Conservation (phyloP, 1,139 yeast genomes). For the Debaryomyces psychrophilus region DNA sequence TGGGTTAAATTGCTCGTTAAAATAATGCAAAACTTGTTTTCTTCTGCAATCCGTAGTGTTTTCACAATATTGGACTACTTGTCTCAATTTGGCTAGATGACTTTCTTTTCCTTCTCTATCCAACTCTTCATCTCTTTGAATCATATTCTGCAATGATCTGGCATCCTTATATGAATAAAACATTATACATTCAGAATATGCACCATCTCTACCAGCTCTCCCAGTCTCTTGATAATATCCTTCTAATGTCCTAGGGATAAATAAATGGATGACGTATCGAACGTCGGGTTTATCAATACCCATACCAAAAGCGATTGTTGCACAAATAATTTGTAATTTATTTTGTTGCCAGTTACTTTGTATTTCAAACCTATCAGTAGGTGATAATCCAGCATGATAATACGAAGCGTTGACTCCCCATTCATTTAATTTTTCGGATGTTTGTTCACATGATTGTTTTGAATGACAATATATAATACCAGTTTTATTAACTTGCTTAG, state of each 20-base stretch:
- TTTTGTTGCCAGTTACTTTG: conserved; percentile 86
- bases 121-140: conserved; percentile 72
- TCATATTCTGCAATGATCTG: conserved; percentile 70
- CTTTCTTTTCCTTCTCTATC: conserved; percentile 69
- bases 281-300: conserved; percentile 98
- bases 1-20: conserved; percentile 79
- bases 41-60: conserved; percentile 90
- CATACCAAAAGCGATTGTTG: conserved; percentile 98
- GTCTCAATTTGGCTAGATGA: conserved; percentile 75
- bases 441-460: conserved; percentile 83
- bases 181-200: conserved; percentile 76
- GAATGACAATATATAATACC: conserved; percentile 96
- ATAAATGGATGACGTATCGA: conserved; percentile 83
- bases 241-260: conserved; percentile 88
- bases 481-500: conserved; percentile 58
- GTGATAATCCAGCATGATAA: conserved; percentile 93
- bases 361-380: conserved; percentile 69
- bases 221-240: conserved; percentile 99
- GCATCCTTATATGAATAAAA: conserved; percentile 82
- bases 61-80: conserved; percentile 90
- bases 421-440: conserved; percentile 60
- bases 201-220: conserved; percentile 97
- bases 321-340: conserved; percentile 77
- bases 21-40: conserved; percentile 83
- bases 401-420: conserved; percentile 70